Base-by-base conservation (phyloP, 129 eudicot species). In the Flaveria bidentis region DNA sequence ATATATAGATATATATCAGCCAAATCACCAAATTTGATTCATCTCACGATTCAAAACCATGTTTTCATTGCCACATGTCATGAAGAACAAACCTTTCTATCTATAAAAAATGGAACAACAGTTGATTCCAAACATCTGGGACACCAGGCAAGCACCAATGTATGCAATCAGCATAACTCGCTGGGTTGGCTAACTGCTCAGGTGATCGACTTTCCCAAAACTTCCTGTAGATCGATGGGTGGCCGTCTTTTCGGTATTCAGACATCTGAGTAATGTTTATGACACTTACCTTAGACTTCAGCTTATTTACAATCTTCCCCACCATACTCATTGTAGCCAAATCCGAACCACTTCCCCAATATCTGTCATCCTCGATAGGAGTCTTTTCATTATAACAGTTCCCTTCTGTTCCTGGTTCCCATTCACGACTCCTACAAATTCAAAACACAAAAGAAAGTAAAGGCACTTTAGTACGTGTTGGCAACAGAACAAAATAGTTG, bases 101-200 rank as follows among this genome's bases (percentile, higher is more conserved):
- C 75, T 56, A 79, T 75, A 74, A 84, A 72, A 87, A 85, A 25
- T 93, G 97, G 79, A 91, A 88, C 22, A 94, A 82, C 39, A 94
- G 72, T 78, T 95, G 88, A 74, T 95, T 95, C 99, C 99, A 95
- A 11, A 85, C 86, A 82, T 95, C 97, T 20, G 96, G 96, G 18
- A 95, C 97, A 2, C 99, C 99, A 12, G 99, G 99, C 86, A 95
- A 85, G 81, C 97, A 95, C 99, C 99, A 95, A 74, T 95, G 99
- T 39, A 91, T 91, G 80, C 99, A 95, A 77, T 95, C 99, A 20
- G 99, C 85, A 78, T 91, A 89, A 78, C 94, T 86, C 9, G 64
- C 39, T 12, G 99, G 97, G 69, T 89, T 85, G 8, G 96, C 81
- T 82, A 86, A 30, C 53, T 84, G 84, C 76, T 91, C 96, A 2